Evolutionary conservation across 176 grass and related monocot species (phyloP).

Genomic region (Avena sativa): DNA sequence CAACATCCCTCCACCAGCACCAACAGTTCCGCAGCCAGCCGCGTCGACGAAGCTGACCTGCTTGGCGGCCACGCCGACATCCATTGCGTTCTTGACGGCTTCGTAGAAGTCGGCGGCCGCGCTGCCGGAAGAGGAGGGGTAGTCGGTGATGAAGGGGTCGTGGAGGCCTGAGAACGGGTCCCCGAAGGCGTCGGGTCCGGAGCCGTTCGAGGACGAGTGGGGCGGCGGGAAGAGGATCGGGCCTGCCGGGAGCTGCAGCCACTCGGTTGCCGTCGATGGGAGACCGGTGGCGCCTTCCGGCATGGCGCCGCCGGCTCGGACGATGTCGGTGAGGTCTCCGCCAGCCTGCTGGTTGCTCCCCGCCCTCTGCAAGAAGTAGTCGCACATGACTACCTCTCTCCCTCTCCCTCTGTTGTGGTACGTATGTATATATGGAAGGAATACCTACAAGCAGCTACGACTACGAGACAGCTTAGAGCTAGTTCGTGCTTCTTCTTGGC

Average conservation of each 20-base stretch:
- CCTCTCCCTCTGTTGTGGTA: neutral
- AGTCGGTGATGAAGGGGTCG: conserved; percentile 59
- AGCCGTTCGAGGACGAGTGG: conserved; percentile 42
- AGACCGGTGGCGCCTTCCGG: neutral
- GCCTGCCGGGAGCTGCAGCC: conserved; percentile 47
- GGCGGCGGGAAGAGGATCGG: conserved; percentile 43
- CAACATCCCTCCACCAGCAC: conserved; percentile 31
- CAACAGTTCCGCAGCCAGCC: neutral
- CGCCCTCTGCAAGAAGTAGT: conserved; percentile 77
- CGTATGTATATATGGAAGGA: neutral
- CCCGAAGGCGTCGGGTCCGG: conserved; percentile 39
- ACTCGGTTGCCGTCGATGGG: conserved; percentile 45
- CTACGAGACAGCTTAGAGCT: conserved; percentile 8
- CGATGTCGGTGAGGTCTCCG: conserved; percentile 82
- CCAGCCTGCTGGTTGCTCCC: conserved; percentile 64
- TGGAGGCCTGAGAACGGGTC: conserved; percentile 63
- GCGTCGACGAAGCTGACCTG: conserved; percentile 40
- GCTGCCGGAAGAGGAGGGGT: conserved; percentile 23
- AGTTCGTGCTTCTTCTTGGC: conserved; percentile 28
- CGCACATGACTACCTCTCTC: conserved; percentile 63
- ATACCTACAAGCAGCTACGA: no score
- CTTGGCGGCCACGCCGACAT: conserved; percentile 21
- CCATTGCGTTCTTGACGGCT: conserved; percentile 7
- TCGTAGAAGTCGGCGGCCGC: conserved; percentile 41
- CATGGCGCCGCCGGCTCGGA: conserved; percentile 59